Evolutionary conservation across 768 basidiomycete genomes (phyloP).

Genomic region (Leucosporidium yakuticum): DNA sequence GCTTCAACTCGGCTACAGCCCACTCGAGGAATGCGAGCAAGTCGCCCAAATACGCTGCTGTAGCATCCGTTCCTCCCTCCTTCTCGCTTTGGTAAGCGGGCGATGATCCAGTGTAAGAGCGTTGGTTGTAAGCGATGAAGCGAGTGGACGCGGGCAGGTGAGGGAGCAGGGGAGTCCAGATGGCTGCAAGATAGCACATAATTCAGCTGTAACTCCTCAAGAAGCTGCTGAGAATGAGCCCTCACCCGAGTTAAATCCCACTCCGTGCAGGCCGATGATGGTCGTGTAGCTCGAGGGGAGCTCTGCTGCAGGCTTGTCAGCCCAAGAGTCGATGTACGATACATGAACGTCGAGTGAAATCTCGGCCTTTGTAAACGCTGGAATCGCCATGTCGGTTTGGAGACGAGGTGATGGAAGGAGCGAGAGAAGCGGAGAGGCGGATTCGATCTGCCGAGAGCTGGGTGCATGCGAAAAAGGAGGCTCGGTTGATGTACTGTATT

Average conservation of each 20-base stretch:
- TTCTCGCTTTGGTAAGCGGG: background rate
- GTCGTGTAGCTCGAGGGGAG: conserved; percentile 12
- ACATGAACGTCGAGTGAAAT: background rate
- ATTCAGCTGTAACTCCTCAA: background rate
- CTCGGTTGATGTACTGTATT: too few species aligned
- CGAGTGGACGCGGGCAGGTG: conserved; percentile 13
- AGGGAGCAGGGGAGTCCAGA: conserved; percentile 29
- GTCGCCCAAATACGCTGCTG: conserved; percentile 20
- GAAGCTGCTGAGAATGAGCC: background rate
- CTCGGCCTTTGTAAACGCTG: background rate
- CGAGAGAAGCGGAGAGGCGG: too few species aligned
- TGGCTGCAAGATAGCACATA: conserved; percentile 3
- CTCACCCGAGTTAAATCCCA: conserved; percentile 30
- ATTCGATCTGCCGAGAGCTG: too few species aligned
- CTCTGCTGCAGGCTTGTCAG: background rate
- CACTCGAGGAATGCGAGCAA: conserved; percentile 25
- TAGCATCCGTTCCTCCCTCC: conserved; percentile 16
- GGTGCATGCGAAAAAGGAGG: too few species aligned
- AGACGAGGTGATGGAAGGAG: too few species aligned
- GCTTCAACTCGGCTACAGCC: conserved; percentile 6
- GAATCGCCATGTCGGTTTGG: background rate
- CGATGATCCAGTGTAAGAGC: conserved; percentile 18
- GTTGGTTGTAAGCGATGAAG: conserved; percentile 29
- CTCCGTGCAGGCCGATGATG: conserved; percentile 26
- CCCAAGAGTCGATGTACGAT: conserved; percentile 24